Evolutionary conservation across 805 yeast species (phyloP).

Genomic region (Lipomyces sp.): DNA sequence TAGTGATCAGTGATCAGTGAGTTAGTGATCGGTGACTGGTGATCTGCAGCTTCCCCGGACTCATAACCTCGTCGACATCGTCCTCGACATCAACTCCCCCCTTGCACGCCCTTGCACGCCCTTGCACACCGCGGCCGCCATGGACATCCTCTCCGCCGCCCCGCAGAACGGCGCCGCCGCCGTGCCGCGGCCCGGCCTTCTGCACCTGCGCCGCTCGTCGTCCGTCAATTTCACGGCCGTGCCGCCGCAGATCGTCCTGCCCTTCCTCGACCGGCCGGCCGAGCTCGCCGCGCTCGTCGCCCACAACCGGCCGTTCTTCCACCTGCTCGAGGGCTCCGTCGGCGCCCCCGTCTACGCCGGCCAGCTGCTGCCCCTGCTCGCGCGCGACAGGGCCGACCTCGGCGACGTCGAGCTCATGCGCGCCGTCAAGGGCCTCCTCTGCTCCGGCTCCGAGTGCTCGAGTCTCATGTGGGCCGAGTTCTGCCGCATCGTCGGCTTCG

Average conservation of each 20-base stretch:
- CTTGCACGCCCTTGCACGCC: no score
- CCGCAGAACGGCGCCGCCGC: no score
- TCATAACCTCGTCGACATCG: no score
- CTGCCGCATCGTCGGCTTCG: constrained; percentile 22
- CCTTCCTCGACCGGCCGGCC: constrained; percentile 23
- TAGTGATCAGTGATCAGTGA: no score
- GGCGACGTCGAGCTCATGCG: constrained; percentile 17
- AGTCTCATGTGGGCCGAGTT: constrained; percentile 20
- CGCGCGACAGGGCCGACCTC: constrained; percentile 6
- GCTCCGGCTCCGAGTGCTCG: constrained; percentile 6
- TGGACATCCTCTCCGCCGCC: no score
- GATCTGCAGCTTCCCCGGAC: no score
- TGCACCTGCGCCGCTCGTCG: no score
- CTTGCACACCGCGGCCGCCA: no score
- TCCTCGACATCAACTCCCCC: no score
- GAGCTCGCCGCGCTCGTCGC: constrained; percentile 15
- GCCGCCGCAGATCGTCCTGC: constrained; percentile 25
- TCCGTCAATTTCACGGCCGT: no score
- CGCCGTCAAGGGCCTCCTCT: constrained; percentile 9
- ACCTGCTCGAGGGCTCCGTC: constrained; percentile 13
- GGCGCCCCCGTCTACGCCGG: constrained; percentile 14
- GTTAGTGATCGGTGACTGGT: no score
- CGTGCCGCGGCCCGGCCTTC: no score
- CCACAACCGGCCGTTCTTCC: constrained; percentile 19
- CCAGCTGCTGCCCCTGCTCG: constrained; percentile 17